Evolutionary conservation across 768 basidiomycete species (phyloP).

Genomic region (Chalciporus pseudorubinellus): DNA sequence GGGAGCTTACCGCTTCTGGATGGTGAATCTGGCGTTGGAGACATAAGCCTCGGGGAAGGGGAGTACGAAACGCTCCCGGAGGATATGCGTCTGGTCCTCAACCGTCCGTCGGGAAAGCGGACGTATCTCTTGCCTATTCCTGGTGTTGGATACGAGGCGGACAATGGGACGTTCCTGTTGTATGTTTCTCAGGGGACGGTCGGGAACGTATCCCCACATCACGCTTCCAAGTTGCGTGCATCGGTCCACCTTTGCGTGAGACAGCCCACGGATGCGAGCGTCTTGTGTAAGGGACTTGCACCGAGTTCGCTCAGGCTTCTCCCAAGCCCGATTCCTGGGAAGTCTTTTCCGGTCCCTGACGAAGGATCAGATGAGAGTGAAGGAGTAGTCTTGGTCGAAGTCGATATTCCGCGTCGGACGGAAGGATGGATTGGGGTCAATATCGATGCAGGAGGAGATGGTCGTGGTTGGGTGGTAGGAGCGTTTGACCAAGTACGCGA

Average conservation of each 20-base stretch:
- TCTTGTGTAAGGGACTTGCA: conserved; percentile 38
- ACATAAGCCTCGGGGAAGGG: conserved; percentile 8
- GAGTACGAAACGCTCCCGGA: conserved; percentile 38
- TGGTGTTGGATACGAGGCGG: neutral
- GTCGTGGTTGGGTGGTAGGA: conserved; percentile 61
- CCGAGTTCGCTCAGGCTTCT: conserved; percentile 58
- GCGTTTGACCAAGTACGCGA: conserved; percentile 41
- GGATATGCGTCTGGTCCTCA: conserved; percentile 41
- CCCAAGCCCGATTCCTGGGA: conserved; percentile 54
- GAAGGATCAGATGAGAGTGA: conserved; percentile 76
- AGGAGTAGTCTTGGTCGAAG: conserved; percentile 65
- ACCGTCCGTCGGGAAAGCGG: conserved; percentile 40
- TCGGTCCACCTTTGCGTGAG: conserved; percentile 47
- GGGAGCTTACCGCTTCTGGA: conserved; percentile 46
- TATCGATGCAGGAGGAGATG: conserved; percentile 47
- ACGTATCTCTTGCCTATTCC: conserved; percentile 51
- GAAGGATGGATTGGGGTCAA: conserved; percentile 52
- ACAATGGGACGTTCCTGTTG: conserved; percentile 43
- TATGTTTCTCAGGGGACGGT: conserved; percentile 63
- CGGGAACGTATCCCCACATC: conserved; percentile 47
- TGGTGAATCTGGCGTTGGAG: conserved; percentile 10
- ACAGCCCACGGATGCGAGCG: conserved; percentile 15
- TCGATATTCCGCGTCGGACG: conserved; percentile 32
- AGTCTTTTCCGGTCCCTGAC: conserved; percentile 60
- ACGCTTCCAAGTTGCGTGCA: conserved; percentile 42